Evolutionary conservation across 1,284 basidiomycete species (phyloP).

Genomic region (Puccinia novopanici): DNA sequence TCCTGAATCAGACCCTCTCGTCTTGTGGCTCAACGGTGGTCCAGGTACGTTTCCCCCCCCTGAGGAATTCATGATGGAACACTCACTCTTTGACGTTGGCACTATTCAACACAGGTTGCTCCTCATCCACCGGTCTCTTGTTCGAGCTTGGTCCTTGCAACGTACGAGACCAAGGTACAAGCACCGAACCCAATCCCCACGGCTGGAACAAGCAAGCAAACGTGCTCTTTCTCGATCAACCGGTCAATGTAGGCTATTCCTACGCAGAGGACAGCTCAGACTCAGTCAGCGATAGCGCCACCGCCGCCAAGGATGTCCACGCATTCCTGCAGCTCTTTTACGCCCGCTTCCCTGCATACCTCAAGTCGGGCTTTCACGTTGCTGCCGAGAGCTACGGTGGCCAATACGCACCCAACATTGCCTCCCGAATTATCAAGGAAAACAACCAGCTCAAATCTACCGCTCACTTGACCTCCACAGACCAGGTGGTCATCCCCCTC

Average conservation of each 20-base stretch:
- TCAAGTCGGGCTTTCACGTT: conserved; percentile 58
- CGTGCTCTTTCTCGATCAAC: conserved; percentile 58
- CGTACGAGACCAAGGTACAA: conserved; percentile 56
- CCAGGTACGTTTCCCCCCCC: conserved; percentile 55
- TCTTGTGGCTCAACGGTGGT: conserved; percentile 60
- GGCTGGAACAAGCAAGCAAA: conserved; percentile 58
- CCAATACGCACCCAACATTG: conserved; percentile 76
- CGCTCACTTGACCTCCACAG: conserved; percentile 59
- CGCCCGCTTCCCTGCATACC: conserved; percentile 58
- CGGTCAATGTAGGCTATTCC: conserved; percentile 58
- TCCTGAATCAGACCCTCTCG: conserved; percentile 59
- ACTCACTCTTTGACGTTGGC: background rate
- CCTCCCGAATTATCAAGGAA: conserved; percentile 71
- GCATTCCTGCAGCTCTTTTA: conserved; percentile 61
- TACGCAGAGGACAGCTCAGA: conserved; percentile 55
- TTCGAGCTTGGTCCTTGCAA: conserved; percentile 60
- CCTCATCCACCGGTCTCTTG: conserved; percentile 55
- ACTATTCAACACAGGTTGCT: conserved; percentile 19
- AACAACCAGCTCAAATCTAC: conserved; percentile 64
- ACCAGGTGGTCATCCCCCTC: conserved; percentile 68
- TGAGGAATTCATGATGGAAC: background rate
- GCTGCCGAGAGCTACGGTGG: conserved; percentile 69
- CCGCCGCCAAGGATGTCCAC: conserved; percentile 57
- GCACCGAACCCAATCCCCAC: conserved; percentile 57
- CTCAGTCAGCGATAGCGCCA: conserved; percentile 54